These are phyloP conservation scores for baker's yeast (Saccharomyces cerevisiae) DNA, from an alignment of 805 yeast genomes.

Conservation along the genomic window DNA sequence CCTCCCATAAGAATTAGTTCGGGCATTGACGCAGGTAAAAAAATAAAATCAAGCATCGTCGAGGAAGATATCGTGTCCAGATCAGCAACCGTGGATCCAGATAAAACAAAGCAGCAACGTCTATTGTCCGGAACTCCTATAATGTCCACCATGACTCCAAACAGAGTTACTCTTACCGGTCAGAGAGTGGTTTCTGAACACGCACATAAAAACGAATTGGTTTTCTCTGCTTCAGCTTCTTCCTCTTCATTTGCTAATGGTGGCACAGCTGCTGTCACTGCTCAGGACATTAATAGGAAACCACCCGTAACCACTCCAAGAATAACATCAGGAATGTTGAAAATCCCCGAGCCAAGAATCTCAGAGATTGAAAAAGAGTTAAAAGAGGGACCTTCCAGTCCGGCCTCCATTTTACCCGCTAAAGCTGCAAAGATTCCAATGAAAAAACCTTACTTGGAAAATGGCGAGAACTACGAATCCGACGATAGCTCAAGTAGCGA, in stretches of 20 bases:
- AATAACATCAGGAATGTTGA: conserved; percentile 38
- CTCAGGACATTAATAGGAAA: conserved; percentile 2
- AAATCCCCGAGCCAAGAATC: conserved; percentile 38
- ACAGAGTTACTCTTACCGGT: conserved; percentile 20
- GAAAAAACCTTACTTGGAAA: conserved; percentile 26
- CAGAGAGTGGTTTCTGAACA: conserved; percentile 24
- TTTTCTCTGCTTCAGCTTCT: background rate
- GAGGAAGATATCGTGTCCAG: conserved; percentile 33
- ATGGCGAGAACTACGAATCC: conserved; percentile 1
- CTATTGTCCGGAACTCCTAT: conserved; percentile 28
- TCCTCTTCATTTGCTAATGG: background rate
- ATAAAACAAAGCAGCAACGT: conserved; percentile 30
- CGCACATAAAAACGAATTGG: background rate
- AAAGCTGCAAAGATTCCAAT: conserved; percentile 30
- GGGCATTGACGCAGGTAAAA: conserved; percentile 25
- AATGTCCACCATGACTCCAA: conserved; percentile 21
- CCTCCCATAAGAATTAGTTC: conserved; percentile 33
- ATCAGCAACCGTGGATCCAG: conserved; percentile 33
- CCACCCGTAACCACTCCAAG: conserved; percentile 22
- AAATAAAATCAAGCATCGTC: conserved; percentile 23
- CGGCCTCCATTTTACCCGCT: conserved; percentile 27
- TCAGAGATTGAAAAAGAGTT: conserved; percentile 34
- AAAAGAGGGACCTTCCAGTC: conserved; percentile 34
- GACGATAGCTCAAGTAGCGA: background rate
- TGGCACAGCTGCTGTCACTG: background rate